A percentile compares a stretch with the other conserved stretches of the same genome.
Evolutionary conservation across 441 rosid genomes (phyloP).

Genomic region (Corymbia calophylla): DNA sequence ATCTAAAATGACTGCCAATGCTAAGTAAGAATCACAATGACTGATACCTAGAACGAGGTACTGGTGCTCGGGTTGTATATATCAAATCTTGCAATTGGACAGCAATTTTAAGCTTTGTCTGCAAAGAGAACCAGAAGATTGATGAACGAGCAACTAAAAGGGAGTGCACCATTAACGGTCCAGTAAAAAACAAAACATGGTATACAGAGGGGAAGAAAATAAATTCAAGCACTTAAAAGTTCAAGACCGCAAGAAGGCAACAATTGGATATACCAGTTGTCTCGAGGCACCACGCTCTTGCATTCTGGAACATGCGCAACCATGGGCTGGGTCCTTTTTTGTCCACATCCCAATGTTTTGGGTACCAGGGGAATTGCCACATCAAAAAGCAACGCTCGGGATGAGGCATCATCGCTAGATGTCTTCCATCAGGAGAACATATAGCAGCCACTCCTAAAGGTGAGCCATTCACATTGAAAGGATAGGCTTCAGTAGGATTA

Average conservation of each 20-base stretch:
- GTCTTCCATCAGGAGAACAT: conserved; percentile 95
- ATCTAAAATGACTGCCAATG: background rate
- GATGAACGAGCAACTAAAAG: background rate
- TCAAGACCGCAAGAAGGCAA: background rate
- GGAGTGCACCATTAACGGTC: background rate
- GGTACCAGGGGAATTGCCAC: conserved; percentile 99
- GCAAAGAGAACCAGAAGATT: background rate
- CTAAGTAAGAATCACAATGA: background rate
- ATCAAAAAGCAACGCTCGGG: conserved; percentile 97
- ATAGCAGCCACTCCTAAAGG: conserved; percentile 90
- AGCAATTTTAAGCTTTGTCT: background rate
- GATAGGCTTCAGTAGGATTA: conserved; percentile 70
- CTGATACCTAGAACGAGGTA: background rate
- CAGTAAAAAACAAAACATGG: background rate
- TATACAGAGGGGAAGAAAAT: background rate
- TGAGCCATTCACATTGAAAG: conserved; percentile 90
- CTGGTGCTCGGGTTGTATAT: background rate
- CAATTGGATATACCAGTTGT: background rate
- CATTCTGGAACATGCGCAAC: conserved; percentile 89
- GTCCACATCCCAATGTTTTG: conserved; percentile 62
- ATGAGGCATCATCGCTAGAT: conserved; percentile 99
- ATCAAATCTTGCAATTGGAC: background rate
- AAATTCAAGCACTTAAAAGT: background rate
- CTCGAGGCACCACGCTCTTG: conserved; percentile 80
- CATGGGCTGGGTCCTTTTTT: conserved; percentile 78